These are phyloP conservation scores for Aschersonia sp. DNA, from an alignment of 2,329 filamentous ascomycete genomes.

Conservation along the genomic window DNA sequence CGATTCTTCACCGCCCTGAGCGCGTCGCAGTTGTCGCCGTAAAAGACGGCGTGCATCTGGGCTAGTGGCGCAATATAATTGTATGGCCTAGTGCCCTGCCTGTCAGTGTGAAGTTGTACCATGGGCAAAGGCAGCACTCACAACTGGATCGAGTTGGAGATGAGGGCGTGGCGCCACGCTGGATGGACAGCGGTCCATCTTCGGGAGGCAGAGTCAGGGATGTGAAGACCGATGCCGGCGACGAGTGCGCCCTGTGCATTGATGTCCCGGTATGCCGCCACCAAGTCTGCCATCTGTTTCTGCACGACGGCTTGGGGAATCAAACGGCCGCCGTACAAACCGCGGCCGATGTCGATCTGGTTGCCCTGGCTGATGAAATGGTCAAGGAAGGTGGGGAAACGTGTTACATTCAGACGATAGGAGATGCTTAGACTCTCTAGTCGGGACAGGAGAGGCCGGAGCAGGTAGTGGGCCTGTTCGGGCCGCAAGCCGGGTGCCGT, in stretches of 20 bases:
- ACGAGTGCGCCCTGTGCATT: neutral
- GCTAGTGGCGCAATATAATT: neutral
- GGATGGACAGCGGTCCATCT: neutral
- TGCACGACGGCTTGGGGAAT: neutral
- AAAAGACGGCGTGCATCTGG: conserved; percentile 15
- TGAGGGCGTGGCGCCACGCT: neutral
- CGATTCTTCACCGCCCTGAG: conserved; percentile 27
- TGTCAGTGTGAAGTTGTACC: neutral
- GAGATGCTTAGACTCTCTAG: neutral
- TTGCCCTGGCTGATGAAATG: neutral
- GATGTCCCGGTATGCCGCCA: neutral
- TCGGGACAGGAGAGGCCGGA: neutral
- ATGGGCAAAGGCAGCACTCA: neutral
- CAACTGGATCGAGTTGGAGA: neutral
- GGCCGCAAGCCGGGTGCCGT: neutral
- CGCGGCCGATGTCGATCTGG: neutral
- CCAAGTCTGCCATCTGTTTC: neutral
- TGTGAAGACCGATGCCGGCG: neutral
- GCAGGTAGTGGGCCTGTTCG: neutral
- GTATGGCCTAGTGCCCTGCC: neutral
- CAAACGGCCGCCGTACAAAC: neutral
- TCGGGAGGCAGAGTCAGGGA: neutral
- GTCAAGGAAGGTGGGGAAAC: neutral
- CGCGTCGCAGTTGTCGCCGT: conserved; percentile 23
- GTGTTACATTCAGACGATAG: neutral